Evolutionary conservation across 129 eudicot species (phyloP).

Genomic region (Centella asiatica): DNA sequence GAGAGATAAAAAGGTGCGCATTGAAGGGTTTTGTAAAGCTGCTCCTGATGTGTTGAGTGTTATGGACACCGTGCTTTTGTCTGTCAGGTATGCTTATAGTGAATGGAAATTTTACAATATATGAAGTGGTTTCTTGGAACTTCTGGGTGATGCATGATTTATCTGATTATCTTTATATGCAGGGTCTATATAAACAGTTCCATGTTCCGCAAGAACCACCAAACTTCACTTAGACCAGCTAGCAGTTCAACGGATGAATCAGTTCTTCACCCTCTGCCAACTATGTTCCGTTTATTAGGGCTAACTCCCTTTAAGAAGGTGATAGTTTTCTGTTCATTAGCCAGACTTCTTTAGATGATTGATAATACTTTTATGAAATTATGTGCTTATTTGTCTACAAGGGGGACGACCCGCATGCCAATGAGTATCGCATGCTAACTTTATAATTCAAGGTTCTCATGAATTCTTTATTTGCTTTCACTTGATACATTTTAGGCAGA

Average conservation of each 20-base stretch:
- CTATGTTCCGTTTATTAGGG: slow-evolving; percentile 67
- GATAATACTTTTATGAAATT: not conserved
- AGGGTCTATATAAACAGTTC: slow-evolving; percentile 84
- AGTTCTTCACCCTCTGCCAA: slow-evolving; percentile 77
- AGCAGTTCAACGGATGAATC: slow-evolving; percentile 54
- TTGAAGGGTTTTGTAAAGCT: slow-evolving; percentile 78
- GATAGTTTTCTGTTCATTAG: not conserved
- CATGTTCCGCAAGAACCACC: slow-evolving; percentile 64
- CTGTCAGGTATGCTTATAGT: slow-evolving; percentile 50
- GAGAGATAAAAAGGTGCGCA: slow-evolving; percentile 67
- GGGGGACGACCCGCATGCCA: not conserved
- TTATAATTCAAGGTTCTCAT: not conserved
- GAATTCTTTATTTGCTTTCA: slow-evolving; percentile 6
- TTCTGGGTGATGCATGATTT: not conserved
- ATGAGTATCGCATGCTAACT: not conserved
- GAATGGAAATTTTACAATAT: not conserved
- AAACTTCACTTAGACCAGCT: slow-evolving; percentile 57
- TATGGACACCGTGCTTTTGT: slow-evolving; percentile 67
- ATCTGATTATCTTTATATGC: slow-evolving; percentile 14
- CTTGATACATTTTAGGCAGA: slow-evolving; percentile 53
- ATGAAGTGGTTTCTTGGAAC: not conserved
- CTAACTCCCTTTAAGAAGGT: slow-evolving; percentile 85
- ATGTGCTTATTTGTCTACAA: not conserved
- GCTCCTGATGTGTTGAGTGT: slow-evolving; percentile 73
- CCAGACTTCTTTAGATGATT: not conserved